Conservation (phyloP, 768 basidiomycete genomes). For the Udeniomyces megalosporus region DNA sequence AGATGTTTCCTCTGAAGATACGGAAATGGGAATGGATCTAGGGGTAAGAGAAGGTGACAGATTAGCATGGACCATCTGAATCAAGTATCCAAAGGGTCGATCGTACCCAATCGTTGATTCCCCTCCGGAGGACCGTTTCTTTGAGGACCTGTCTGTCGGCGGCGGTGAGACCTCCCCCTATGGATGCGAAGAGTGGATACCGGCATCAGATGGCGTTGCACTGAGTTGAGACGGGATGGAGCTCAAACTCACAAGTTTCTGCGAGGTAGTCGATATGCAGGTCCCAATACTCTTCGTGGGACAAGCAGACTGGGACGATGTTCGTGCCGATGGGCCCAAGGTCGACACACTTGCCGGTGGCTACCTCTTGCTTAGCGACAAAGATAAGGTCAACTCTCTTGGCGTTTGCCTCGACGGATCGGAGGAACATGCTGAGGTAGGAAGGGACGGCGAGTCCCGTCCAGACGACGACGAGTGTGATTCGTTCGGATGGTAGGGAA, state of each 20-base stretch:
- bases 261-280: background rate
- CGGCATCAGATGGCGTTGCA: background rate
- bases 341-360: background rate
- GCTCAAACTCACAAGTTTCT: background rate
- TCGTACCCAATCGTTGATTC: background rate
- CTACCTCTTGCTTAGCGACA: conserved; percentile 2
- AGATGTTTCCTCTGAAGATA: background rate
- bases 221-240: background rate
- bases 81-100: background rate
- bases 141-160: background rate
- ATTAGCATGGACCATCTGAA: too few relatives aligned
- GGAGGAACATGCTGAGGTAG: conserved; percentile 8
- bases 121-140: background rate
- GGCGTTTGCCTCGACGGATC: background rate
- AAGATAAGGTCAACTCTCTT: conserved; percentile 9
- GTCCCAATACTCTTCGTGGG: conserved; percentile 2
- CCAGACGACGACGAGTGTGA: conserved; percentile 14
- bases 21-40: conserved; percentile 14
- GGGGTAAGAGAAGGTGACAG: too few relatives aligned
- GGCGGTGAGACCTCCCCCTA: too few relatives aligned
- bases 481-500: background rate
- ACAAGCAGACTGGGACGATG: background rate
- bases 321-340: conserved; percentile 1
- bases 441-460: background rate
- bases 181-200: background rate